Evolutionary conservation across 2,329 filamentous ascomycete genomes (phyloP), one percentile per base, ranked within the genome.

Genomic region (Pyrenochaeta sp.): DNA sequence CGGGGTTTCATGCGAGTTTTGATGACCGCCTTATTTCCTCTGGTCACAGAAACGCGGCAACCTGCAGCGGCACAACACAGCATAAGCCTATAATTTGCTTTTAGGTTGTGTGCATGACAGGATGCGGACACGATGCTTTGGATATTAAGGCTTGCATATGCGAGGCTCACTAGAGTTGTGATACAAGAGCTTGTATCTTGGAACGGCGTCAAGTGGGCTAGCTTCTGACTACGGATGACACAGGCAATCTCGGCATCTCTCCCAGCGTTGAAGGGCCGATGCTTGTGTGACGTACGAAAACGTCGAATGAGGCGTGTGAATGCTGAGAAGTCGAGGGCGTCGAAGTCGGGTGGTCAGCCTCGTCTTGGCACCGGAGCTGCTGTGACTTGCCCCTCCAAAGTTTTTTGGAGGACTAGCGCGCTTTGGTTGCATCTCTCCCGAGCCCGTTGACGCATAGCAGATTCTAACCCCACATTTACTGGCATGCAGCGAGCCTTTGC

Each of bases 321-420:
- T n/a, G n/a, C n/a, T n/a, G n/a, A n/a, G n/a, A n/a, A n/a, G n/a
- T n/a, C n/a, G n/a, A n/a, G n/a, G n/a, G n/a, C 23, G 23, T 27
- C 23, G 9, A 27, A 27, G 9, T 27, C 23, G 9, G 9, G 23
- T 33, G 31, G 33, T 18, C 32, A 45, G 53, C 45, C 51, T 58
- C 32, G 55, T 40, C 53, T 57, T 60, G 55, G 56, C 56, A 18
- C 27, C 10, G 7, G 7, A 23, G 23, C 23, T 9, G 23, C 4
- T 27, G 23, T 14, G 18, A n/a, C n/a, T n/a, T 44, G 44, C 61
- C 66, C 63, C 64, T 67, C 64, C 54, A 60, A 64, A 61, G 61
- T 68, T 69, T 63, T 58, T n/a, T n/a, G n/a, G n/a, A 51, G 60
- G 56, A 42, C 52, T 66, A 67, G 63, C 63, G 63, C 49, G 54